phyloP scores from a whole-genome alignment of 2,329 filamentous ascomycete species.

The Cladosporium sp. region DNA sequence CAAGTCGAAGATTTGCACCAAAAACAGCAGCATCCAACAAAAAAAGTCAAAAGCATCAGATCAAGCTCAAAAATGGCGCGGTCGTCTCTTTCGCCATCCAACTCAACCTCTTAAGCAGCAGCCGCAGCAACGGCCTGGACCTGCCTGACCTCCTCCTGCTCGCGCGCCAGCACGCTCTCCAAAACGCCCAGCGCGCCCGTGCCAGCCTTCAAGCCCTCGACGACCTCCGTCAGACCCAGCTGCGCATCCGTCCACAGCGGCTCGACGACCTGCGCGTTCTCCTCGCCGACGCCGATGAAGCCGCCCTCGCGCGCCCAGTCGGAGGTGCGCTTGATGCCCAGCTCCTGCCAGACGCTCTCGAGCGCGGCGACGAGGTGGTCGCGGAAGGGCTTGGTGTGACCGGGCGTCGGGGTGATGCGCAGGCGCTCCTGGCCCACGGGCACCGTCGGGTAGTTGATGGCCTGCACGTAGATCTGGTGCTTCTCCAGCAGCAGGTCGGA shows the following conservation, averaged over 20 bases:
- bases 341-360: slow-evolving; percentile 79
- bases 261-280: slow-evolving; percentile 51
- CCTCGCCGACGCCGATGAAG: slow-evolving; percentile 86
- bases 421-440: slow-evolving; percentile 96
- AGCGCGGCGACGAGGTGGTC: slow-evolving; percentile 79
- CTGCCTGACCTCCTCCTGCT: slow-evolving; percentile 37
- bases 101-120: slow-evolving; percentile 12
- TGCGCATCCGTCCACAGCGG: slow-evolving; percentile 92
- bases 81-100: too few relatives aligned
- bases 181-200: slow-evolving; percentile 41
- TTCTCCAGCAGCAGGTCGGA: slow-evolving; percentile 87
- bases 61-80: too few relatives aligned
- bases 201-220: slow-evolving; percentile 52
- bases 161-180: slow-evolving; percentile 42
- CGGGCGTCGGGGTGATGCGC: slow-evolving; percentile 90
- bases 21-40: too few relatives aligned
- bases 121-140: slow-evolving; percentile 36
- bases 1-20: too few relatives aligned
- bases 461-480: slow-evolving; percentile 93
- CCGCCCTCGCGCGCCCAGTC: slow-evolving; percentile 89
- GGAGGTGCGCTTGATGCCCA: slow-evolving; percentile 85
- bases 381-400: slow-evolving; percentile 77
- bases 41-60: not conserved
- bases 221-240: slow-evolving; percentile 65
- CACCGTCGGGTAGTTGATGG: slow-evolving; percentile 98